A percentile compares a stretch with the other conserved stretches of the same genome.
These are phyloP conservation scores for Kalmusia sp. DNA, from an alignment of 2,329 filamentous ascomycete genomes.

Conservation along the genomic window DNA sequence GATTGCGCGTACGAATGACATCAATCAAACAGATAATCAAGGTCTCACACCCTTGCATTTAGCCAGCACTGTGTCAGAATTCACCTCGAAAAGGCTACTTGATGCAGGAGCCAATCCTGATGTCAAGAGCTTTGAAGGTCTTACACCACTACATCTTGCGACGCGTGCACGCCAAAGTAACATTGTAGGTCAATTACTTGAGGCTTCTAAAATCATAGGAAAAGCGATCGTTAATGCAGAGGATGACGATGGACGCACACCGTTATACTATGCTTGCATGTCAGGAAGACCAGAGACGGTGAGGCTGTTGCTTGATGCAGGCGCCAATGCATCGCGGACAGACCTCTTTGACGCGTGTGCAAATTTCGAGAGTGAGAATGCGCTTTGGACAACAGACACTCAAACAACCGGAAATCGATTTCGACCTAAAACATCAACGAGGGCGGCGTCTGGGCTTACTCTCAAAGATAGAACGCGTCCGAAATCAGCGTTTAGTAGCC, in stretches of 20 bases:
- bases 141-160: slow-evolving; percentile 52
- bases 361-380: neutral
- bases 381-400: neutral
- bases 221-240: slow-evolving; percentile 5
- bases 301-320: slow-evolving; percentile 18
- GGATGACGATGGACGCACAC: slow-evolving; percentile 10
- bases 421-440: neutral
- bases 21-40: slow-evolving; percentile 13
- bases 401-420: neutral
- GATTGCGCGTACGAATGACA: neutral
- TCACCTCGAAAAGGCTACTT: slow-evolving; percentile 37
- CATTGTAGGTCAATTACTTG: slow-evolving; percentile 37
- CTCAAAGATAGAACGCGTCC: neutral
- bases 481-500: neutral
- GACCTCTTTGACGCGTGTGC: slow-evolving; percentile 1
- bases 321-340: slow-evolving; percentile 4
- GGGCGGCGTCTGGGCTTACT: neutral
- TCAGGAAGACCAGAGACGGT: slow-evolving; percentile 18
- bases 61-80: slow-evolving; percentile 23
- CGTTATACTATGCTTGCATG: slow-evolving; percentile 23
- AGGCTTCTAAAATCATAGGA: neutral
- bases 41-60: slow-evolving; percentile 24
- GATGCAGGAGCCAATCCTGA: slow-evolving; percentile 47
- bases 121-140: slow-evolving; percentile 38
- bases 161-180: slow-evolving; percentile 43